A percentile compares a stretch with the other conserved stretches of the same genome.
These are phyloP conservation scores for Ceratocystis albifundus DNA, from an alignment of 2,329 filamentous ascomycete species.

Conservation along the genomic window DNA sequence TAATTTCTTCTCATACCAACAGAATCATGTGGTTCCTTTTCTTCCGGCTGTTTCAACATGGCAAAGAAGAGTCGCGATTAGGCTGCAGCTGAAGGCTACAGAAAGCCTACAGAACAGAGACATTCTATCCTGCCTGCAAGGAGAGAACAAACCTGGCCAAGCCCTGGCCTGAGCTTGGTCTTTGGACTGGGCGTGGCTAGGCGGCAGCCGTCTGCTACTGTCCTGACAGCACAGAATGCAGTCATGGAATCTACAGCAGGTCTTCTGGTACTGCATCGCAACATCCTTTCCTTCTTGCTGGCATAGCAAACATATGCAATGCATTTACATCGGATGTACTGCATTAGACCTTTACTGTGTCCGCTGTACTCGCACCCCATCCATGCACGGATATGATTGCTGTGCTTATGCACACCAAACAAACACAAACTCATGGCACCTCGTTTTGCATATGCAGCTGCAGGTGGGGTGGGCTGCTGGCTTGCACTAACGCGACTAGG, in stretches of 20 bases:
- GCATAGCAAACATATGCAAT: too few species aligned
- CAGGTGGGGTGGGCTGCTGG: background rate
- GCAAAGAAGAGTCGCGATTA: background rate
- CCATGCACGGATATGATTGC: background rate
- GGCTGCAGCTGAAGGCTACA: background rate
- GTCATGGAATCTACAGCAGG: background rate
- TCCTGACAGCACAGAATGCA: background rate
- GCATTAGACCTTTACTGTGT: too few species aligned
- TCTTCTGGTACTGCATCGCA: background rate
- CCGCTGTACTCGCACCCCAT: background rate
- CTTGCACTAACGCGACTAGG: background rate
- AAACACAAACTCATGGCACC: conserved; percentile 3
- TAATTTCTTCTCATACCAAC: background rate
- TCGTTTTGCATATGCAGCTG: conserved; percentile 5
- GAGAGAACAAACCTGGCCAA: too few species aligned
- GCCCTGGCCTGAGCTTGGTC: too few species aligned
- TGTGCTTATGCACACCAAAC: background rate
- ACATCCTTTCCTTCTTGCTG: too few species aligned
- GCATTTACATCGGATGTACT: too few species aligned
- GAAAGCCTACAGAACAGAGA: too few species aligned
- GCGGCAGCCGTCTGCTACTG: too few species aligned
- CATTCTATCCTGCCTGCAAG: too few species aligned
- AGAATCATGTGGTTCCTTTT: background rate
- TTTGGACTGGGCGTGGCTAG: too few species aligned
- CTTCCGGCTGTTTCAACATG: background rate